These are phyloP conservation scores for Lipomyces mesembrius DNA, from an alignment of 805 yeast genomes.

Conservation along the genomic window DNA sequence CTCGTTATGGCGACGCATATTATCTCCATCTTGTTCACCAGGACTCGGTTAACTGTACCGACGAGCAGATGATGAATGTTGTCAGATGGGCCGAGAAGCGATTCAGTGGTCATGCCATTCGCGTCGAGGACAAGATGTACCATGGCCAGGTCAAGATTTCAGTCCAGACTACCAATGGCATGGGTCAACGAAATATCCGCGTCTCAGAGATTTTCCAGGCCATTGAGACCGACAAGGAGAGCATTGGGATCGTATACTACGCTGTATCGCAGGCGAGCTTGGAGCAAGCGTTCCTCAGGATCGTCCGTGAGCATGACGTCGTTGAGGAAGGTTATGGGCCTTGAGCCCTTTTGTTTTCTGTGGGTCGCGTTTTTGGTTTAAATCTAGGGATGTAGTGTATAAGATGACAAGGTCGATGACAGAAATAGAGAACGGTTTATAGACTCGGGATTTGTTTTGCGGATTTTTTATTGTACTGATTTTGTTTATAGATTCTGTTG, in stretches of 20 bases:
- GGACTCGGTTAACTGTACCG: constrained; percentile 42
- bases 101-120: constrained; percentile 40
- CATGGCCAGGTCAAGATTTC: constrained; percentile 45
- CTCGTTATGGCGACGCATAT: constrained; percentile 42
- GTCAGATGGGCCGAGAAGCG: constrained; percentile 38
- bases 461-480: too few relatives aligned
- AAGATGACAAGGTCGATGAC: too few relatives aligned
- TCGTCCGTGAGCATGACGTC: constrained; percentile 43
- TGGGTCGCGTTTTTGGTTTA: neutral
- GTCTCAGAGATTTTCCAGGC: constrained; percentile 39
- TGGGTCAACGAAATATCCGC: constrained; percentile 36
- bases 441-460: too few relatives aligned
- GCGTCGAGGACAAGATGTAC: constrained; percentile 42
- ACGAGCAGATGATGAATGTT: constrained; percentile 40
- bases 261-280: constrained; percentile 44
- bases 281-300: constrained; percentile 46
- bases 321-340: constrained; percentile 40
- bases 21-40: constrained; percentile 44
- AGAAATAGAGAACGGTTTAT: too few relatives aligned
- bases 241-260: constrained; percentile 41
- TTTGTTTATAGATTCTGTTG: too few relatives aligned
- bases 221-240: constrained; percentile 31
- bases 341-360: neutral
- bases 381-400: too few relatives aligned
- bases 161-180: constrained; percentile 38